Evolutionary conservation across 768 basidiomycete genomes (phyloP).

Genomic region (Kwoniella europaea): DNA sequence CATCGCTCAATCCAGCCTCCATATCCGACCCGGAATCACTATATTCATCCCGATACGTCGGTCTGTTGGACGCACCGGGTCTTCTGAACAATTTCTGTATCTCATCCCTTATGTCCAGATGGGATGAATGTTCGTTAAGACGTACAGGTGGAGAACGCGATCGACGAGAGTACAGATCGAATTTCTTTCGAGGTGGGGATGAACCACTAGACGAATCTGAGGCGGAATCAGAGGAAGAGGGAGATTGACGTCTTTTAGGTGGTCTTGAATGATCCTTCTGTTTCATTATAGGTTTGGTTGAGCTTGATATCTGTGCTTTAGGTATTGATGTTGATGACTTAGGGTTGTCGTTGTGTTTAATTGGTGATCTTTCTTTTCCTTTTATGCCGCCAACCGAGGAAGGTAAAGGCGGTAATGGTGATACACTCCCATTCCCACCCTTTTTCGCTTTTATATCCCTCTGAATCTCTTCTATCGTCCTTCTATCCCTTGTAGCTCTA

Average conservation of each 20-base stretch:
- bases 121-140: slow-evolving; percentile 20
- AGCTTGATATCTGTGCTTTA: not conserved
- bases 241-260: slow-evolving; percentile 13
- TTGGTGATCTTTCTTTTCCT: slow-evolving; percentile 5
- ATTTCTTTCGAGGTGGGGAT: slow-evolving; percentile 2
- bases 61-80: slow-evolving; percentile 28
- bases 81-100: slow-evolving; percentile 47
- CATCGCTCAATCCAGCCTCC: slow-evolving; percentile 50
- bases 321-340: not conserved
- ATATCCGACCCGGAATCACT: slow-evolving; percentile 41
- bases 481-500: slow-evolving; percentile 38
- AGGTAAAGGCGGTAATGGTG: not conserved
- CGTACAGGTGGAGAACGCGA: slow-evolving; percentile 14
- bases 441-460: slow-evolving; percentile 39
- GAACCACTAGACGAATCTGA: not conserved
- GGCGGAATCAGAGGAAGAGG: slow-evolving; percentile 14
- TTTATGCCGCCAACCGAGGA: not conserved
- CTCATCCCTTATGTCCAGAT: slow-evolving; percentile 30
- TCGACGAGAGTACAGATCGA: slow-evolving; percentile 3
- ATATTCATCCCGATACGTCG: slow-evolving; percentile 30
- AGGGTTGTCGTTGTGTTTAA: too few relatives aligned
- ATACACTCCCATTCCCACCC: slow-evolving; percentile 2
- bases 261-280: too few relatives aligned
- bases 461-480: slow-evolving; percentile 48
- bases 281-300: too few relatives aligned